Conservation (phyloP, 345 rosid species). For the Ricinus communis region DNA sequence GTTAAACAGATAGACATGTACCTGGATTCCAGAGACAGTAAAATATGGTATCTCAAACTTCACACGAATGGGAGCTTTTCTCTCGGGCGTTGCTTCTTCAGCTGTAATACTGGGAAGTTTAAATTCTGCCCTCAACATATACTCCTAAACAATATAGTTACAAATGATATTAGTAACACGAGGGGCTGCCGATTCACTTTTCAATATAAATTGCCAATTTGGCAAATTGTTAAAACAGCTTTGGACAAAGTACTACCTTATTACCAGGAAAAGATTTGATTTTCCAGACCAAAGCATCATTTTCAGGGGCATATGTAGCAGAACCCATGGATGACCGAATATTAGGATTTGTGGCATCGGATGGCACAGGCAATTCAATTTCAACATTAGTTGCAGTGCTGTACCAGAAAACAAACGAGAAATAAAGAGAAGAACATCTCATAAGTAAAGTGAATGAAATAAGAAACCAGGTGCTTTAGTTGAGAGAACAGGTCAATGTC, state of each 20-base stretch:
- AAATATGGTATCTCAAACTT: conserved; percentile 87
- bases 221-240: neutral
- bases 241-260: conserved; percentile 50
- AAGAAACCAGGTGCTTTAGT: neutral
- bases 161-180: neutral
- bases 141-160: conserved; percentile 44
- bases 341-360: conserved; percentile 85
- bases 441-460: neutral
- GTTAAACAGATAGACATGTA: conserved; percentile 13
- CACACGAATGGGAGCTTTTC: conserved; percentile 75
- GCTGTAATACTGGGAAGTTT: conserved; percentile 72
- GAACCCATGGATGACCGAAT: conserved; percentile 94
- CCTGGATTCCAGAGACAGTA: conserved; percentile 92
- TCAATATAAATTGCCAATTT: neutral
- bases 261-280: conserved; percentile 75
- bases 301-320: conserved; percentile 81
- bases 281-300: conserved; percentile 75
- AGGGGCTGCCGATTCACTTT: neutral
- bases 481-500: neutral
- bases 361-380: conserved; percentile 62
- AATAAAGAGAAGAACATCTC: neutral
- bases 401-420: neutral
- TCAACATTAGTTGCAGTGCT: conserved; percentile 78
- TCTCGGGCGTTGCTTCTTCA: conserved; percentile 71
- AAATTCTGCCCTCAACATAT: conserved; percentile 81